Conservation (phyloP, 768 basidiomycete genomes). For the Gloeopeniophorella convolvens region DNA sequence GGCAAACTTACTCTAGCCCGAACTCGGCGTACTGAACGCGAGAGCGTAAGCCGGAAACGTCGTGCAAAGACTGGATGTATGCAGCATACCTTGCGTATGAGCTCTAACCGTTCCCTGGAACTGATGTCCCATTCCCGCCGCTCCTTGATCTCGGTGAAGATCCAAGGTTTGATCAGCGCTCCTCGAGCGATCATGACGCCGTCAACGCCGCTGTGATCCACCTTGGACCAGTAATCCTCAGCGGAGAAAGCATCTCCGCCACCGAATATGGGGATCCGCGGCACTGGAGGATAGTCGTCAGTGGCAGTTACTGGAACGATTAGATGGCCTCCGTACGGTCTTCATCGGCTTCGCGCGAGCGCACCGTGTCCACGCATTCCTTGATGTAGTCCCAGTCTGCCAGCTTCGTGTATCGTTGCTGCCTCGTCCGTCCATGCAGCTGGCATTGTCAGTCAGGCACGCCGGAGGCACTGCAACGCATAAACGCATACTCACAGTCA, state of each 20-base stretch:
- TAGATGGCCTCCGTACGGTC: constrained; percentile 43
- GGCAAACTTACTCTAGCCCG: constrained; percentile 57
- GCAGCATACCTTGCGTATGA: constrained; percentile 59
- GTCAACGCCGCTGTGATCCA: constrained; percentile 80
- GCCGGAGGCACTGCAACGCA: not conserved
- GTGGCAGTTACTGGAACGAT: not conserved
- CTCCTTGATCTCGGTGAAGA: constrained; percentile 94
- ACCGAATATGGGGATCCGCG: constrained; percentile 90
- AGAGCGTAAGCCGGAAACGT: not conserved
- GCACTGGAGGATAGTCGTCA: constrained; percentile 42
- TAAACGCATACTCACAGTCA: constrained; percentile 39
- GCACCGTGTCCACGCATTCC: constrained; percentile 75
- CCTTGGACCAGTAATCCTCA: constrained; percentile 69
- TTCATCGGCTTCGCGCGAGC: constrained; percentile 62
- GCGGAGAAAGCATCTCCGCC: constrained; percentile 94
- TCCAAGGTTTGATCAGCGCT: constrained; percentile 93
- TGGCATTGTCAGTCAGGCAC: constrained; percentile 28
- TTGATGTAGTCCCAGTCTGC: constrained; percentile 97
- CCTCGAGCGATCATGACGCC: constrained; percentile 95
- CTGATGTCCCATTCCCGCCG: constrained; percentile 90
- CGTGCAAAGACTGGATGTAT: not conserved
- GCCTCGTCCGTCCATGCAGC: constrained; percentile 94
- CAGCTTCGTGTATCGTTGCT: constrained; percentile 87
- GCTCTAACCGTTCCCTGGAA: constrained; percentile 73
- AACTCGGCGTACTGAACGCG: constrained; percentile 81